Percentiles rank a stretch among this genome's conserved stretches.
Conservation (phyloP, 2,329 filamentous ascomycete species). For the Thermoascus crustaceus region DNA sequence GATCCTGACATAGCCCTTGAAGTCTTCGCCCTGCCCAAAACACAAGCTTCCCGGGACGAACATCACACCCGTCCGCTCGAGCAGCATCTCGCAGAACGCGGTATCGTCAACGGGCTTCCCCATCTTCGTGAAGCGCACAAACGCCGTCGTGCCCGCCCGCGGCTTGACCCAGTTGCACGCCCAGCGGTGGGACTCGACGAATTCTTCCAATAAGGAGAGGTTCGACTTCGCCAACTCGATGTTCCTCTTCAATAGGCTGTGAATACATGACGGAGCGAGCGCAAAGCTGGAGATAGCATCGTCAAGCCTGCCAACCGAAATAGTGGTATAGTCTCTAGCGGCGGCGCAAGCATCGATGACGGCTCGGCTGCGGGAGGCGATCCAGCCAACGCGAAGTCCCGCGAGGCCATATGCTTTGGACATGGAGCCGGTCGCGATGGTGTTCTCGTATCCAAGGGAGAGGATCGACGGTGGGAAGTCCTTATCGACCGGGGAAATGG, state of each 20-base stretch:
- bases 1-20: conserved; percentile 66
- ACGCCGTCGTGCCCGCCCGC: conserved; percentile 69
- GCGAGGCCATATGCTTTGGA: conserved; percentile 80
- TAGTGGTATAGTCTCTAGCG: conserved; percentile 75
- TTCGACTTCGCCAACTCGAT: conserved; percentile 61
- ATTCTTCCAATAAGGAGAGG: conserved; percentile 56
- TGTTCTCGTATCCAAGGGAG: conserved; percentile 62
- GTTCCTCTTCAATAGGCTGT: conserved; percentile 55
- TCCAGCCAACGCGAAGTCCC: conserved; percentile 75
- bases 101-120: conserved; percentile 61
- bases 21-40: conserved; percentile 61
- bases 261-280: conserved; percentile 56
- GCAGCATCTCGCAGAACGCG: conserved; percentile 60
- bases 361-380: conserved; percentile 56
- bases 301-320: conserved; percentile 75
- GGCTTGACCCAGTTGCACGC: conserved; percentile 65
- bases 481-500: conserved; percentile 45
- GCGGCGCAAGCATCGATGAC: conserved; percentile 57
- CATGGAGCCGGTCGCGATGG: conserved; percentile 69
- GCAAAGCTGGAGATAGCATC: conserved; percentile 71
- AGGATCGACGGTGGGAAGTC: conserved; percentile 60
- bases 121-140: conserved; percentile 59
- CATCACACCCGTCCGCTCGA: conserved; percentile 63
- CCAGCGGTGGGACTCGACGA: conserved; percentile 56
- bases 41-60: conserved; percentile 64